phyloP scores from a whole-genome alignment of 2,329 filamentous ascomycete species.

The Delphinella strobiligena region DNA sequence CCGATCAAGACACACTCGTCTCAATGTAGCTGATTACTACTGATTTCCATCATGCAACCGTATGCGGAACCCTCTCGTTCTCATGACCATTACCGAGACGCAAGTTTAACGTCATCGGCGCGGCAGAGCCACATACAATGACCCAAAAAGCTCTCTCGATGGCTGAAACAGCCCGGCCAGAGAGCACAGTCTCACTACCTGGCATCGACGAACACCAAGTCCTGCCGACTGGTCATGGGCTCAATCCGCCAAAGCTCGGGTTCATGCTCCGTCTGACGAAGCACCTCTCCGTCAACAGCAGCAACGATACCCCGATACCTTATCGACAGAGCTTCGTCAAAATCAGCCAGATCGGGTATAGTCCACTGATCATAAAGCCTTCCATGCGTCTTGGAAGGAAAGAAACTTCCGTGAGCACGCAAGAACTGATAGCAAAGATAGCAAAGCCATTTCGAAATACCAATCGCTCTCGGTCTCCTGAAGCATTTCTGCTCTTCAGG shows the following conservation, averaged over 20 bases:
- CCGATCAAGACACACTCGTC: too few species aligned
- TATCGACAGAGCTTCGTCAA: background rate
- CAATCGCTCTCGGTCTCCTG: background rate
- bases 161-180: too few species aligned
- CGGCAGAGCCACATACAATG: too few species aligned
- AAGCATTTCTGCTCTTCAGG: background rate
- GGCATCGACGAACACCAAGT: too few species aligned
- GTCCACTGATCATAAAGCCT: conserved; percentile 7
- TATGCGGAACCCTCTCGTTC: too few species aligned
- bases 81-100: too few species aligned
- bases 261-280: conserved; percentile 1
- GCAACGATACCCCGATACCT: background rate
- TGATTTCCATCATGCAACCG: too few species aligned
- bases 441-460: conserved; percentile 6
- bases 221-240: conserved; percentile 6
- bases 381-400: conserved; percentile 2
- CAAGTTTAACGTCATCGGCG: too few species aligned
- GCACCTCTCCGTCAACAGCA: background rate
- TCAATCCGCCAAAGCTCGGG: conserved; percentile 1
- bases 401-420: background rate
- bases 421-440: conserved; percentile 6
- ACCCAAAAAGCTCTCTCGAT: too few species aligned
- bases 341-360: conserved; percentile 4
- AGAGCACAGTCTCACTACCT: too few species aligned
- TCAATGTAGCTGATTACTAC: too few species aligned